Percentiles rank a stretch among this genome's conserved stretches.
phyloP scores from a whole-genome alignment of 2,329 filamentous ascomycete species.

The Purpureocillium takamizusanense region DNA sequence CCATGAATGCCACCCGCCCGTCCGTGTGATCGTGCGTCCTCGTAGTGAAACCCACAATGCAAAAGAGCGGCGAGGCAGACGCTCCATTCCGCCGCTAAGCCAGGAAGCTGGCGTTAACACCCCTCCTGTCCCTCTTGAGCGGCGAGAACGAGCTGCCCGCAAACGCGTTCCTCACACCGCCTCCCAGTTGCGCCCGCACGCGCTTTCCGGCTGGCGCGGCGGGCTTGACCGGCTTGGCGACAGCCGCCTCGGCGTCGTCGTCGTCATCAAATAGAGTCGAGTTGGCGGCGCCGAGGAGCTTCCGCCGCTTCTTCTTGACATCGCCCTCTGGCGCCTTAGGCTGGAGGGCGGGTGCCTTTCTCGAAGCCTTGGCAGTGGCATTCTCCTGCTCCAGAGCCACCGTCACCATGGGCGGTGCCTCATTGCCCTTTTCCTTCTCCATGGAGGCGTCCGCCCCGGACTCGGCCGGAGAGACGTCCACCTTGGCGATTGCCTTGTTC shows the following conservation, averaged over 20 bases:
- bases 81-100: constrained; percentile 20
- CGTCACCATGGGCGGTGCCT: constrained; percentile 31
- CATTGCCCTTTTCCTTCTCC: constrained; percentile 27
- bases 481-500: constrained; percentile 26
- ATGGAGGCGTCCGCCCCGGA: background rate
- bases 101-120: constrained; percentile 52
- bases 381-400: constrained; percentile 21
- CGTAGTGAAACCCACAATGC: too few species aligned
- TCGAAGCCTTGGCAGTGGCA: constrained; percentile 1
- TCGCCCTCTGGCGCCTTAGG: constrained; percentile 20
- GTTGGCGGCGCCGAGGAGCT: constrained; percentile 53
- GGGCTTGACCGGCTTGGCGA: constrained; percentile 28
- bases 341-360: constrained; percentile 9
- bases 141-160: constrained; percentile 55
- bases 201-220: constrained; percentile 2
- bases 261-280: constrained; percentile 61
- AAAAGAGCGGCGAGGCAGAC: too few species aligned
- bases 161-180: constrained; percentile 35
- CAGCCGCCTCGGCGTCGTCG: constrained; percentile 32
- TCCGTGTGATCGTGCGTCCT: too few species aligned
- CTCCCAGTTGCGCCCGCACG: constrained; percentile 10
- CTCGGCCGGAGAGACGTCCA: constrained; percentile 12
- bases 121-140: constrained; percentile 60
- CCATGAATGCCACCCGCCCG: too few species aligned
- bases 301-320: constrained; percentile 62